Percentiles rank a stretch among this genome's conserved stretches.
phyloP scores from a whole-genome alignment of 1,284 basidiomycete genomes.

The Naganishia sp. region DNA sequence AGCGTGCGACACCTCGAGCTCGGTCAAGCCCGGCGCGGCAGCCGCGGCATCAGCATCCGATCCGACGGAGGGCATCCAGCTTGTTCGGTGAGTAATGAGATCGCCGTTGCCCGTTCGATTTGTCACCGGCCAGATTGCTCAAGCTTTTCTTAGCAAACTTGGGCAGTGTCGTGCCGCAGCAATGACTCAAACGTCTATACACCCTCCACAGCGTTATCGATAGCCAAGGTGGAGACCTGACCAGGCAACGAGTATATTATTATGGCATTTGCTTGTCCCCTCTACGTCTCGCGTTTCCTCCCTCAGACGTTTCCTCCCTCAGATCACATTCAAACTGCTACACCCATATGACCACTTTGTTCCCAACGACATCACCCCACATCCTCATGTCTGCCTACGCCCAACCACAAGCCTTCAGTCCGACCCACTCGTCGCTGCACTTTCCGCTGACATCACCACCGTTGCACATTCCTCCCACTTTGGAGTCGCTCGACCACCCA shows the following conservation, averaged over 20 bases:
- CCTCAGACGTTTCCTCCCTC: neutral
- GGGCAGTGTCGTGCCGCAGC: slow-evolving; percentile 4
- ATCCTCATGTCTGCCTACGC: slow-evolving; percentile 22
- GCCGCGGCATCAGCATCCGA: neutral
- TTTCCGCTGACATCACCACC: slow-evolving; percentile 22
- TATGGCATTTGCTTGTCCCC: neutral
- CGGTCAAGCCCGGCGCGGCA: too few relatives aligned
- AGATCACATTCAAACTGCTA: too few relatives aligned
- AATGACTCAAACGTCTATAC: slow-evolving; percentile 21
- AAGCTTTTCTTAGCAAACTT: neutral
- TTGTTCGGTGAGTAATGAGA: slow-evolving; percentile 2
- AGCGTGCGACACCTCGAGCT: too few relatives aligned
- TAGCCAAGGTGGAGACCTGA: neutral
- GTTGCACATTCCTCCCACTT: slow-evolving; percentile 23
- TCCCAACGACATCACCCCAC: slow-evolving; percentile 10
- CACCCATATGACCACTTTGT: neutral
- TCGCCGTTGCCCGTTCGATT: neutral
- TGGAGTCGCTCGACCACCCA: slow-evolving; percentile 9
- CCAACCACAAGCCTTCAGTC: slow-evolving; percentile 1
- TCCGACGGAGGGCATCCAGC: neutral
- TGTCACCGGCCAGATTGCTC: slow-evolving; percentile 1
- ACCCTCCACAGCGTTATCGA: slow-evolving; percentile 1
- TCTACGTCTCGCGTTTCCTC: neutral
- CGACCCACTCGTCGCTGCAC: slow-evolving; percentile 17
- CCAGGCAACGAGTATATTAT: neutral